Conservation (phyloP, 176 grass and related monocot genomes). For the Themeda triandra region DNA sequence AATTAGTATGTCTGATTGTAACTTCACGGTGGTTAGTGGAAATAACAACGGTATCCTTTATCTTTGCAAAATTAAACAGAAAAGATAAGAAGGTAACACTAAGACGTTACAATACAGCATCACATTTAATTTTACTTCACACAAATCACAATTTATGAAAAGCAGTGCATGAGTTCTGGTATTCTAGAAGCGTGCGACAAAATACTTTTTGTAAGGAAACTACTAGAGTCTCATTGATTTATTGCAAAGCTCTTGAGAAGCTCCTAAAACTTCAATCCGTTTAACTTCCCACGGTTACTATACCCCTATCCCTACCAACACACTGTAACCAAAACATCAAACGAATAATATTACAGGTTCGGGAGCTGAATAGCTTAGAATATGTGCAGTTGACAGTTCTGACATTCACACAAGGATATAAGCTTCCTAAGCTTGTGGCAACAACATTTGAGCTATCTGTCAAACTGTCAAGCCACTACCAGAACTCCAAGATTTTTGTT, state of each 20-base stretch:
- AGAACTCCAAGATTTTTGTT: background rate
- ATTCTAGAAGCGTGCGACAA: background rate
- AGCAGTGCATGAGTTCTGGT: background rate
- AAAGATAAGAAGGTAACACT: background rate
- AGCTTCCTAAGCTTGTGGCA: background rate
- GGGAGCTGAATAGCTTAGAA: background rate
- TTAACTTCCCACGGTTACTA: background rate
- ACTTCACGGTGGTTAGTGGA: background rate
- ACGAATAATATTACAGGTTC: background rate
- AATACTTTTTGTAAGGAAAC: background rate
- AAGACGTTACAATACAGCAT: background rate
- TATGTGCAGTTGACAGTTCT: background rate
- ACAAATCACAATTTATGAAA: background rate
- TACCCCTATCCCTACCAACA: background rate
- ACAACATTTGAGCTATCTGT: background rate
- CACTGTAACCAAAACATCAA: background rate
- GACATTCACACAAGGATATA: background rate
- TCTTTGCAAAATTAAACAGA: background rate
- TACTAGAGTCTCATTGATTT: background rate
- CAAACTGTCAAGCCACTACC: background rate
- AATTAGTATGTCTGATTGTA: background rate
- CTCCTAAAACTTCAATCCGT: background rate
- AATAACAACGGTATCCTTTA: background rate
- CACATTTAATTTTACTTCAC: background rate
- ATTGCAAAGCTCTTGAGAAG: background rate